Evolutionary conservation across 2,329 filamentous ascomycete species (phyloP), one percentile per base, ranked within the genome.

Genomic region (Arachnomyces sp.): DNA sequence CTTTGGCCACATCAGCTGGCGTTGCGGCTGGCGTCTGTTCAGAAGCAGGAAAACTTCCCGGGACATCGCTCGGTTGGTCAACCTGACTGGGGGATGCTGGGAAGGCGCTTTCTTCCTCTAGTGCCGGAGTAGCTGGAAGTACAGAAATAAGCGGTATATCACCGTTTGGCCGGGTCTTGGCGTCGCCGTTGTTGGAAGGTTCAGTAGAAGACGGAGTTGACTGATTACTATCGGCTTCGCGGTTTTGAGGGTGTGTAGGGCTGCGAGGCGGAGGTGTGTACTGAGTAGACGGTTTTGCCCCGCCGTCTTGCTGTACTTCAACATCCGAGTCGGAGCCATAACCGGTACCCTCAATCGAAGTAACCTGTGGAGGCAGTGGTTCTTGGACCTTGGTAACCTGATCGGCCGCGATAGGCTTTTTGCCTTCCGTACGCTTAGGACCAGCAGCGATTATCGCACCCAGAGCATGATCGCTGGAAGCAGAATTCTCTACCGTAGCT

Each of bases 291-390:
- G 21, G 21, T 5, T 5, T 25, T 25, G 9, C 21, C 9, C 21
- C 21, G 21, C 21, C 9, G 4, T 12, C 17, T 4, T 30, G 16
- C 4, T 12, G 25, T 9, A 17, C 15, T 13, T 31, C 16, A 14
- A 21, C 38, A 9, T 69, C 66, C 34, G 71, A 77, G 43, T 83
- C 78, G 11, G 80, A 84, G 11, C 70, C 62, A 48, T 84, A 80
- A 1, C 77, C 80, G 40, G 63, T 74, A 7, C 75, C 78, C 54
- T 88, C 82, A 13, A 82, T 74, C 1, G 80, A 80, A 0, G 81
- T 83, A 9, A 85, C 79, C 12, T 86, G 73, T 1, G 82, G 82
- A 3, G 84, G 80, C 28, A 87, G 58, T 12, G 85, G 83, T 46
- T 84, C 77, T 38, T 75, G 49, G 71, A 75, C 31, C 28, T 37